Percentiles rank a stretch among this genome's conserved stretches.
These are phyloP conservation scores for Lichtheimia ornata DNA, from an alignment of 371 early-diverging fungal species.

Conservation along the genomic window DNA sequence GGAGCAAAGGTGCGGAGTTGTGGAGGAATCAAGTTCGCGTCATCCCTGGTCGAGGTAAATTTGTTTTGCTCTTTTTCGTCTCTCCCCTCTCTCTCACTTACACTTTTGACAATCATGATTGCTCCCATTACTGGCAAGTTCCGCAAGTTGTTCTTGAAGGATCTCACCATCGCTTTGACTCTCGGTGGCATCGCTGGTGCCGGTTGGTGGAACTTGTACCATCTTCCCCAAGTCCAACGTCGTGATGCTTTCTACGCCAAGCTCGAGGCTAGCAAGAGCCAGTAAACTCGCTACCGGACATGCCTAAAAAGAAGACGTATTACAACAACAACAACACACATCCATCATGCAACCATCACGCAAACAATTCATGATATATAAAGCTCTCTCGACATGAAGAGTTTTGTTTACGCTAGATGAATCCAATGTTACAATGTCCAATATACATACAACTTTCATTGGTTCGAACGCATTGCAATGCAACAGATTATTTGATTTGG, in stretches of 20 bases:
- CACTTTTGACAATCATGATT: slow-evolving; percentile 28
- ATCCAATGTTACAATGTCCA: no score
- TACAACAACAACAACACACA: no score
- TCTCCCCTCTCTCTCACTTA: neutral
- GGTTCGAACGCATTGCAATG: no score
- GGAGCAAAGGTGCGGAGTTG: no score
- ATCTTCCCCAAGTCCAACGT: slow-evolving; percentile 35
- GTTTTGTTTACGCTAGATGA: no score
- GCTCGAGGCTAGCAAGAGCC: slow-evolving; percentile 53
- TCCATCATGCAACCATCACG: no score
- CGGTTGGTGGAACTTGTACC: slow-evolving; percentile 51
- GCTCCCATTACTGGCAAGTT: slow-evolving; percentile 61
- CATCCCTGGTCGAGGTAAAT: no score
- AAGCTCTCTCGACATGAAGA: no score
- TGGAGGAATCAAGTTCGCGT: no score
- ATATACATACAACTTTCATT: no score
- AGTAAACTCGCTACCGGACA: slow-evolving; percentile 10
- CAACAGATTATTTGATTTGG: no score
- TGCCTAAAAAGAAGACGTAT: neutral
- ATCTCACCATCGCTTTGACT: slow-evolving; percentile 38
- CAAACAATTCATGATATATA: no score
- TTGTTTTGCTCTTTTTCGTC: neutral
- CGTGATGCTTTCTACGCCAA: slow-evolving; percentile 56
- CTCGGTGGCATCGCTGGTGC: slow-evolving; percentile 47
- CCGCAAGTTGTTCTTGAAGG: slow-evolving; percentile 45